Base-by-base conservation (phyloP, 2,329 filamentous ascomycete genomes). In the Alternaria gansuensis region DNA sequence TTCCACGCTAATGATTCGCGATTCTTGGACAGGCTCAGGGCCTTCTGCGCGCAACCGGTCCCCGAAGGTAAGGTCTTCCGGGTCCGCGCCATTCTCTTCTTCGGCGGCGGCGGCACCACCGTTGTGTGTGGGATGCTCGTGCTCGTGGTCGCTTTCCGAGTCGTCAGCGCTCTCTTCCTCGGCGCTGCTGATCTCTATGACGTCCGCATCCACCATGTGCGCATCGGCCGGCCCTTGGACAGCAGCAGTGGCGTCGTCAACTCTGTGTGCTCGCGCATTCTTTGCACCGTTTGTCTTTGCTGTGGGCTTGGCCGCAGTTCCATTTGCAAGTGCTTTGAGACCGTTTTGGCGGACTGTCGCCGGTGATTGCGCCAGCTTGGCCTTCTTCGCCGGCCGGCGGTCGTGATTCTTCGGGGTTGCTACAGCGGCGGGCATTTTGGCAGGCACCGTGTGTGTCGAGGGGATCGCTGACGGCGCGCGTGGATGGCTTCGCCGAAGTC, bases 31-130 rank as follows among this genome's bases (percentile, higher is more conserved):
- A 6, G 65, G 63, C 55, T 70, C 71, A 7, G 69, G 65, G 56
- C 88, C 87, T 67, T 87, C 83, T 45, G 84, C 85, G 64, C 88
- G 89, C 40, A 96, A 83, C 44, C 96, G 86, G 74, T 98, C 94
- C 69, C 93, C 94, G 75, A 98, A 96, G 0, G 92, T 91, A 3
- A 92, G 90, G 64, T 86, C 85, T 50, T 82, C 81, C 11, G 70
- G 65, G 39, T 79, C 81, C 37, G 67, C 70, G 34, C 77, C 78
- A 11, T 78, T 70, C 65, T 78, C 78, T 8, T 71, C 73, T 23
- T 67, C 62, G 10, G 55, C 57, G 5, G 66, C 57, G 6, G 66
- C 57, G 6, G 64, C 67, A 40, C 72, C 67, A 40, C 72, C 70
- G 14, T 69, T 60, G 14, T 69, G 62, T 11, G 54, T 54, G 6